phyloP scores from a whole-genome alignment of 2,329 filamentous ascomycete species.

The Fusarium nisikadoi region DNA sequence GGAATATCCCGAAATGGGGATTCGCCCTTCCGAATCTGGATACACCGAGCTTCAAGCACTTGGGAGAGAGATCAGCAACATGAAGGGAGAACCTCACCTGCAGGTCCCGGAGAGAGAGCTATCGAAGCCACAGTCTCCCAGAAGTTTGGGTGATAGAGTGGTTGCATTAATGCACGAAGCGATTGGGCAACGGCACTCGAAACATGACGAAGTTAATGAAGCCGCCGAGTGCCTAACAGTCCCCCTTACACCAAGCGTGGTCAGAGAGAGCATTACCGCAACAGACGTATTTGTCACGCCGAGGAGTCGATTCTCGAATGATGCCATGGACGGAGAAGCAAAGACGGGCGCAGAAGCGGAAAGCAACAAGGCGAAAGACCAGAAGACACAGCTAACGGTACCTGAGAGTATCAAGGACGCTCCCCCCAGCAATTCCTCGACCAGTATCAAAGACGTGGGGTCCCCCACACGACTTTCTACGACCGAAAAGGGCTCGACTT shows the following conservation, averaged over 20 bases:
- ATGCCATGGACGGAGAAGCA: background rate
- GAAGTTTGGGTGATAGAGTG: constrained; percentile 34
- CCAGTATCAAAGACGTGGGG: background rate
- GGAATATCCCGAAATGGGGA: constrained; percentile 43
- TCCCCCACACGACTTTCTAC: background rate
- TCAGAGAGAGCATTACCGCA: constrained; percentile 26
- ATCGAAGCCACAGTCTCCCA: constrained; percentile 15
- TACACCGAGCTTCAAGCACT: constrained; percentile 36
- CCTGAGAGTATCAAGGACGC: background rate
- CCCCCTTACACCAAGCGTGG: constrained; percentile 27
- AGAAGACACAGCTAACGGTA: background rate
- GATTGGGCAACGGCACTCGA: constrained; percentile 7
- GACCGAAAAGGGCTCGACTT: background rate
- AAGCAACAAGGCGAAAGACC: background rate
- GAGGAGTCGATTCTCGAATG: constrained; percentile 29
- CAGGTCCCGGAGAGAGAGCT: background rate
- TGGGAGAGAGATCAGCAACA: constrained; percentile 31
- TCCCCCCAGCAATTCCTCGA: background rate
- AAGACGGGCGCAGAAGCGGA: background rate
- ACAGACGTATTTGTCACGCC: constrained; percentile 40
- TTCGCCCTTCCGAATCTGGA: constrained; percentile 36
- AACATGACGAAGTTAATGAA: background rate
- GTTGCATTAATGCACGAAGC: constrained; percentile 33
- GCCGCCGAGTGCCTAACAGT: background rate
- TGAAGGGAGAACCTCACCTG: constrained; percentile 18